These are phyloP conservation scores for Kitagawia praeruptora DNA, from an alignment of 129 eudicot species.

Conservation along the genomic window DNA sequence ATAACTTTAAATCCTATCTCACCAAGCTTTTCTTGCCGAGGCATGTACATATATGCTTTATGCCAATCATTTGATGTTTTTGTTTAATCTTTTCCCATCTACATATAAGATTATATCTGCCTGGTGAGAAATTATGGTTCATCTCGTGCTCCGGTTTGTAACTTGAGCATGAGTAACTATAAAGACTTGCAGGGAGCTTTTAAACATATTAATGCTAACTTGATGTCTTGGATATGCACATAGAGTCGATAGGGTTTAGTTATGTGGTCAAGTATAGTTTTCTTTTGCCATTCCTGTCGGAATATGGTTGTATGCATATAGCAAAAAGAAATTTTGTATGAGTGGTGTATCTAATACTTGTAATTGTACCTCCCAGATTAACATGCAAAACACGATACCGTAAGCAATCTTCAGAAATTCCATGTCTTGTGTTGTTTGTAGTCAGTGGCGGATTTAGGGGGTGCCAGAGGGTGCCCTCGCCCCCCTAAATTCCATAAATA, in stretches of 20 bases:
- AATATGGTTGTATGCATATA: not conserved
- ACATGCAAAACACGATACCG: not conserved
- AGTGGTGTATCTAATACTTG: not conserved
- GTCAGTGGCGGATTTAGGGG: no score
- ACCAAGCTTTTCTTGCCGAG: not conserved
- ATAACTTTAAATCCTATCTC: conserved; percentile 20
- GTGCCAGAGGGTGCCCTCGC: no score
- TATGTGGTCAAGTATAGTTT: not conserved
- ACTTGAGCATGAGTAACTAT: not conserved
- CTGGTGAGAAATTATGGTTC: not conserved
- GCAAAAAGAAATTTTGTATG: not conserved
- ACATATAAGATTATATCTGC: not conserved
- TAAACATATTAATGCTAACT: not conserved
- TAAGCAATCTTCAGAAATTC: not conserved
- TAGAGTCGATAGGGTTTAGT: not conserved
- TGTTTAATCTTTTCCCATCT: not conserved
- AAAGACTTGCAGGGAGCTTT: not conserved
- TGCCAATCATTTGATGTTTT: not conserved
- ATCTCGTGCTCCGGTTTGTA: not conserved
- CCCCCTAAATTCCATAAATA: no score
- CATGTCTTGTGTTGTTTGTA: not conserved
- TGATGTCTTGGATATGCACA: conserved; percentile 6
- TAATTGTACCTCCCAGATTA: not conserved
- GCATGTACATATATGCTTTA: not conserved
- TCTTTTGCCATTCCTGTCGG: not conserved